A percentile compares a stretch with the other conserved stretches of the same genome.
These are phyloP conservation scores for Globisporangium radiosum DNA, from an alignment of 352 stramenopile species.

Conservation along the genomic window DNA sequence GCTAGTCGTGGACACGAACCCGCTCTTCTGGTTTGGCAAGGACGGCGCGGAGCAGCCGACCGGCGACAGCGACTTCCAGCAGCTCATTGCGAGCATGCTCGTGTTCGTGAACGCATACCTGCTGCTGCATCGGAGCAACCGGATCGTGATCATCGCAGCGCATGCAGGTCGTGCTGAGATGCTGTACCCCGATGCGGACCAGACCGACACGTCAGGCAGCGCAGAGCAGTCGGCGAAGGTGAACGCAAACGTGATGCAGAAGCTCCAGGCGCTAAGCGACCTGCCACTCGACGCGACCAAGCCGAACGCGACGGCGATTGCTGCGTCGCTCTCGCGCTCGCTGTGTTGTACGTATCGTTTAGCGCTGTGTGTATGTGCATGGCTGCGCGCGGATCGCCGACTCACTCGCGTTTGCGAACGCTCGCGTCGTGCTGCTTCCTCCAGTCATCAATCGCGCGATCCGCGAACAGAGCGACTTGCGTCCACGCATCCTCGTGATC, in stretches of 20 bases:
- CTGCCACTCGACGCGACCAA: conserved; percentile 40
- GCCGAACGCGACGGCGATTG: conserved; percentile 59
- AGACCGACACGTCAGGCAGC: conserved; percentile 53
- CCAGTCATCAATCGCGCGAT: conserved; percentile 84
- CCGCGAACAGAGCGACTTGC: conserved; percentile 65
- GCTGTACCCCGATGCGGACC: conserved; percentile 66
- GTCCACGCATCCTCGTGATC: conserved; percentile 76
- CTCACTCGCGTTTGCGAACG: neutral
- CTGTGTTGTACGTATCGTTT: conserved; percentile 62
- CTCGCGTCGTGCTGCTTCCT: conserved; percentile 1
- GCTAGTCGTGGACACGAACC: conserved; percentile 78
- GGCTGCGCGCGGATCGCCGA: neutral
- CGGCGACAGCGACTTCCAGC: conserved; percentile 35
- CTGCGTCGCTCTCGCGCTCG: conserved; percentile 66
- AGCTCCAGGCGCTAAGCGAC: conserved; percentile 53
- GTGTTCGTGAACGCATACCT: conserved; percentile 87
- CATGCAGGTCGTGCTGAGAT: conserved; percentile 67
- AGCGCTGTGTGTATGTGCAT: neutral
- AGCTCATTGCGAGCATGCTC: conserved; percentile 67
- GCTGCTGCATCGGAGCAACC: conserved; percentile 80
- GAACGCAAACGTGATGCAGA: conserved; percentile 63
- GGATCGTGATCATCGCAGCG: conserved; percentile 76
- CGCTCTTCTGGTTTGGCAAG: conserved; percentile 55
- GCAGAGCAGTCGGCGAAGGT: conserved; percentile 72
- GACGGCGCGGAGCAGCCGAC: conserved; percentile 20